phyloP scores from a whole-genome alignment of 768 basidiomycete species.

The Sarcodon aspratus region DNA sequence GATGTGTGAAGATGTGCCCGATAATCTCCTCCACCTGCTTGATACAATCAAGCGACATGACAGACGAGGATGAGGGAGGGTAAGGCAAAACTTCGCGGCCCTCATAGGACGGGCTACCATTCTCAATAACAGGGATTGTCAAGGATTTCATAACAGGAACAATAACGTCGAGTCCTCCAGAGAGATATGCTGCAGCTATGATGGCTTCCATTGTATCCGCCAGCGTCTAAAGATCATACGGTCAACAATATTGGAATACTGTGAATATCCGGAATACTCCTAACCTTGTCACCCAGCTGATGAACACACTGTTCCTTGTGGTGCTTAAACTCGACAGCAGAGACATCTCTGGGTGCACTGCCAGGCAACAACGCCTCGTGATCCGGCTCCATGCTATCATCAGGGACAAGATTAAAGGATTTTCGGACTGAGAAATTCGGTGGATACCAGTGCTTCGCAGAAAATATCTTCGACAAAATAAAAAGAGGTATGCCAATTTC shows the following conservation, averaged over 20 bases:
- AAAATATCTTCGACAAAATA: slow-evolving; percentile 63
- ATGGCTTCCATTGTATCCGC: slow-evolving; percentile 84
- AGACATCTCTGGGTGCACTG: neutral
- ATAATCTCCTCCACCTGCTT: slow-evolving; percentile 52
- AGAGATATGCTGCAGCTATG: slow-evolving; percentile 71
- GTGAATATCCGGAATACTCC: slow-evolving; percentile 1
- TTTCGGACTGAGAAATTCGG: slow-evolving; percentile 23
- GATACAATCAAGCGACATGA: slow-evolving; percentile 35
- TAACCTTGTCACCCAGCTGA: slow-evolving; percentile 72
- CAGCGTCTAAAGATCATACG: slow-evolving; percentile 38
- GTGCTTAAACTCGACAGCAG: slow-evolving; percentile 11
- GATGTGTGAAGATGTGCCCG: slow-evolving; percentile 48
- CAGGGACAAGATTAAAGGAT: neutral
- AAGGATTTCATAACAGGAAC: slow-evolving; percentile 54
- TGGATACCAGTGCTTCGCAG: slow-evolving; percentile 56
- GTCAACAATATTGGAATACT: neutral
- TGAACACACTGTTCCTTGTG: slow-evolving; percentile 32
- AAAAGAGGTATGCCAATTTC: slow-evolving; percentile 55
- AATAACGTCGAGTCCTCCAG: slow-evolving; percentile 58
- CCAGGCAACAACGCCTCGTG: slow-evolving; percentile 5
- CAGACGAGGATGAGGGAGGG: slow-evolving; percentile 30
- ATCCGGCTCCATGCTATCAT: slow-evolving; percentile 1
- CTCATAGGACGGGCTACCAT: slow-evolving; percentile 28
- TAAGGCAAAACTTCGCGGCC: slow-evolving; percentile 18
- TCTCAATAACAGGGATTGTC: slow-evolving; percentile 48